Evolutionary conservation across 2,329 filamentous ascomycete species (phyloP).

Genomic region (Pseudogymnoascus pannorum): DNA sequence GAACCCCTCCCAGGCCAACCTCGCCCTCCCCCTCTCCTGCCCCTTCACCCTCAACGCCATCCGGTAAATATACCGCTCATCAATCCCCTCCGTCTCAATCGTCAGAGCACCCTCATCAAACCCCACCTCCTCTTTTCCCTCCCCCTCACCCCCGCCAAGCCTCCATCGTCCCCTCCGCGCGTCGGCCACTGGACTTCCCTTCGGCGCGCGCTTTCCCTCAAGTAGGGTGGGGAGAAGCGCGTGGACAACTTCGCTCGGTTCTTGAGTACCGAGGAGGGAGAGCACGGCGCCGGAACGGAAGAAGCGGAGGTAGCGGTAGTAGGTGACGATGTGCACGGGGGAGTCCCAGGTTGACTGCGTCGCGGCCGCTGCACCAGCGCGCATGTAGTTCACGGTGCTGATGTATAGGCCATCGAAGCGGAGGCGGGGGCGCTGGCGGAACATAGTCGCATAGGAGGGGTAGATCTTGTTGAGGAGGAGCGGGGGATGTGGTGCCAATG

Average conservation of each 20-base stretch:
- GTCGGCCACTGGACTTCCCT: conserved; percentile 26
- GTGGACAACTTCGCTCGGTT: conserved; percentile 82
- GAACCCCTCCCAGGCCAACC: conserved; percentile 80
- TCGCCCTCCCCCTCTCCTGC: conserved; percentile 68
- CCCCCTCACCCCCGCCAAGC: conserved; percentile 19
- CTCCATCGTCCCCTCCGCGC: not conserved
- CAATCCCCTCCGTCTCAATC: conserved; percentile 79
- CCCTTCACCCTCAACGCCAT: conserved; percentile 69
- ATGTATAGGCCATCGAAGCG: conserved; percentile 97
- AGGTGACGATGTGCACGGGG: conserved; percentile 92
- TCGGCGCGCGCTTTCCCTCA: conserved; percentile 21
- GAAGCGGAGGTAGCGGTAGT: conserved; percentile 94
- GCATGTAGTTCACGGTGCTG: conserved; percentile 89
- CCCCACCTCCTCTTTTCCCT: conserved; percentile 24
- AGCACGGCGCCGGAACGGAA: conserved; percentile 83
- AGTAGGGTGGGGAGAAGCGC: conserved; percentile 68
- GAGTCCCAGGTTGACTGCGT: conserved; percentile 68
- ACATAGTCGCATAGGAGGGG: conserved; percentile 57
- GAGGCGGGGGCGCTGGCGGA: conserved; percentile 73
- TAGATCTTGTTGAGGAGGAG: conserved; percentile 36
- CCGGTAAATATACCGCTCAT: conserved; percentile 71
- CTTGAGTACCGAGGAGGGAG: conserved; percentile 69
- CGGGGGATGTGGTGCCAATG: not conserved
- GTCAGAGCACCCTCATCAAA: conserved; percentile 20
- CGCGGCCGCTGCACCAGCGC: conserved; percentile 65